Conservation (phyloP, 192 early-diverging fungal species). For the Entrophospora sp. region DNA sequence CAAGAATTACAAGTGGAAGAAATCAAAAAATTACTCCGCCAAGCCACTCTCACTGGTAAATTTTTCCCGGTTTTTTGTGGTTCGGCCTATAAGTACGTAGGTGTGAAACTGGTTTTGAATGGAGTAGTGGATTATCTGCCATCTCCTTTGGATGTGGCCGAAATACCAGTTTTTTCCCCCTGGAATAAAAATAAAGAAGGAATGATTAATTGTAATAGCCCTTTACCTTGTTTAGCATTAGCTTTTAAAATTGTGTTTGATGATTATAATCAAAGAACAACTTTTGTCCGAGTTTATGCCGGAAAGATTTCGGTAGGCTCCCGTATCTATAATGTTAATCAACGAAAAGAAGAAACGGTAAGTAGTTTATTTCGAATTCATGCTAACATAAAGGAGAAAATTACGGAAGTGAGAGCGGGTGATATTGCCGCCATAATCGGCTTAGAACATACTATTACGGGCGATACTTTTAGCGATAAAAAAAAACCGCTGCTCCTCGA, state of each 20-base stretch:
- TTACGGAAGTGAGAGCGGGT: neutral
- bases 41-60: neutral
- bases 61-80: constrained; percentile 2
- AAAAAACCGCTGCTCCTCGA: neutral
- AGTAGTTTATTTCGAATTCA: neutral
- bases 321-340: neutral
- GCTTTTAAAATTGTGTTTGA: constrained; percentile 4
- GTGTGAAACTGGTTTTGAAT: neutral
- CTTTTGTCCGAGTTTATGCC: neutral
- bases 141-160: neutral
- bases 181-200: neutral
- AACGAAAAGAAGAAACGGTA: neutral
- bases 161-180: neutral
- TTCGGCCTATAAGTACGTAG: neutral
- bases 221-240: neutral
- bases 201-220: neutral
- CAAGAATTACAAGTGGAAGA: neutral
- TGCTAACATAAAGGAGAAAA: neutral
- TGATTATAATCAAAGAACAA: neutral
- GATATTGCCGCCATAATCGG: neutral
- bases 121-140: constrained; percentile 1
- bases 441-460: neutral
- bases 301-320: neutral
- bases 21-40: neutral
- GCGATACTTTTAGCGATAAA: neutral